Conservation (phyloP, 2,329 filamentous ascomycete species). For the Colletotrichum coccodes region DNA sequence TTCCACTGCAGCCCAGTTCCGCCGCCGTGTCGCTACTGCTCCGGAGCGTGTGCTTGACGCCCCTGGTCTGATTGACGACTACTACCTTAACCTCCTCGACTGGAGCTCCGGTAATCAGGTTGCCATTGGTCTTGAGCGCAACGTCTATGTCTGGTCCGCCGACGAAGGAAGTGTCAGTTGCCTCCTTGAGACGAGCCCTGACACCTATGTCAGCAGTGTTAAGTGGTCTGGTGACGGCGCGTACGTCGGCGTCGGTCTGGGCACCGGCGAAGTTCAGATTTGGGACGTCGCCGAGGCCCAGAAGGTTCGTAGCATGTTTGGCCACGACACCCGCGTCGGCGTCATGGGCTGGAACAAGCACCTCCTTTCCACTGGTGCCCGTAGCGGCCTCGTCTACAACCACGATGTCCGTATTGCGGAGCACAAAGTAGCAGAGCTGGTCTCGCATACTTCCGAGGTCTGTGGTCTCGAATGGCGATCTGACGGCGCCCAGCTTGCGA, state of each 20-base stretch:
- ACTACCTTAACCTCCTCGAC: conserved; percentile 98
- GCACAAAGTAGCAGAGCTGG: conserved; percentile 97
- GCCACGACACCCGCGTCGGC: conserved; percentile 94
- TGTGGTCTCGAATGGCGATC: conserved; percentile 98
- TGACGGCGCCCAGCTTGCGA: conserved; percentile 95
- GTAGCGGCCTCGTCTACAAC: conserved; percentile 96
- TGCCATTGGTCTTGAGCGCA: conserved; percentile 95
- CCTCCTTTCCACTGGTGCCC: conserved; percentile 91
- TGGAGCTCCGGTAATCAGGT: conserved; percentile 99
- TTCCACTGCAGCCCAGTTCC: conserved; percentile 83
- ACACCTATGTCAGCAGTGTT: conserved; percentile 97
- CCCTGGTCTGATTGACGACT: conserved; percentile 95
- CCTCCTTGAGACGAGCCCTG: conserved; percentile 85
- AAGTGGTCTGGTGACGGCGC: conserved; percentile 99
- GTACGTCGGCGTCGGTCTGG: conserved; percentile 94
- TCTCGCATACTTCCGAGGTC: conserved; percentile 97
- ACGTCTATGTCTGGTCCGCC: conserved; percentile 98
- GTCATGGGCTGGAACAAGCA: conserved; percentile 99
- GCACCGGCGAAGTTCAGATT: conserved; percentile 96
- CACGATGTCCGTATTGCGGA: conserved; percentile 97
- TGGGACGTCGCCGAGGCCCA: conserved; percentile 96
- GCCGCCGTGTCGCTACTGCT: conserved; percentile 91
- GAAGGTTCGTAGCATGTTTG: conserved; percentile 98
- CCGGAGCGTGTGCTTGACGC: conserved; percentile 97
- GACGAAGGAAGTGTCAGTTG: conserved; percentile 91